Evolutionary conservation across 2,329 filamentous ascomycete genomes (phyloP), one percentile per base, ranked within the genome.

Genomic region (Colletotrichum sp.): DNA sequence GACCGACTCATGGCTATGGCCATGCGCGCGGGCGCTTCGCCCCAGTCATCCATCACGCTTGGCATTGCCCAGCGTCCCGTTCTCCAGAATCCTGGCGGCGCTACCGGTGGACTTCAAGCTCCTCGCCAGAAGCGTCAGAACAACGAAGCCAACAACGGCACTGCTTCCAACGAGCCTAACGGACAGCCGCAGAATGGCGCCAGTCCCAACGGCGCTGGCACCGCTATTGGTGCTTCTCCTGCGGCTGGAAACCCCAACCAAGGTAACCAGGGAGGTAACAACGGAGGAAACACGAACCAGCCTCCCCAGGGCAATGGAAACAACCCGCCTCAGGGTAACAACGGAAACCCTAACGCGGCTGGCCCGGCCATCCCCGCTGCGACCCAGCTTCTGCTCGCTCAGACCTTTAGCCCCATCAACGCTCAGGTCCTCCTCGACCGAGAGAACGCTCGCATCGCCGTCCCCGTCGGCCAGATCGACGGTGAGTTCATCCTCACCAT

Each of bases 401-500:
- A 78, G n/a, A 79, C 78, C 36, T 79, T 79, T 52, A 79, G 72
- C 28, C 78, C 78, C 28, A 68, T 79, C 18, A 75, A 74, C 12
- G 65, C 69, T 1, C 74, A 77, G 66, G 67, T 78, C 7, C 75
- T 79, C 26, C 67, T 79, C 3, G 78, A 79, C 60, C 73, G 63
- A 34, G 76, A 79, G 52, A 78, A 78, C 18, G 70, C 68, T 52
- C 78, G 78, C 34, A 77, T 79, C 34, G 78, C 78, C 24, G 77
- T 79, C 6, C 78, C 78, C 24, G 78, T 79, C 3, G 77, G 39
- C 57, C 75, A 78, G 60, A 76, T 79, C 13, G 78, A 79, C 44
- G 78, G 78, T 65, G 78, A 79, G 65, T 79, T 79, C 59, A 79
- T 79, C 9, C 63, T 79, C 18, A 79, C 78, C 18, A 79, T 79